These are phyloP conservation scores for Cyclocybe cylindracea DNA, from an alignment of 768 basidiomycete genomes.

Conservation along the genomic window DNA sequence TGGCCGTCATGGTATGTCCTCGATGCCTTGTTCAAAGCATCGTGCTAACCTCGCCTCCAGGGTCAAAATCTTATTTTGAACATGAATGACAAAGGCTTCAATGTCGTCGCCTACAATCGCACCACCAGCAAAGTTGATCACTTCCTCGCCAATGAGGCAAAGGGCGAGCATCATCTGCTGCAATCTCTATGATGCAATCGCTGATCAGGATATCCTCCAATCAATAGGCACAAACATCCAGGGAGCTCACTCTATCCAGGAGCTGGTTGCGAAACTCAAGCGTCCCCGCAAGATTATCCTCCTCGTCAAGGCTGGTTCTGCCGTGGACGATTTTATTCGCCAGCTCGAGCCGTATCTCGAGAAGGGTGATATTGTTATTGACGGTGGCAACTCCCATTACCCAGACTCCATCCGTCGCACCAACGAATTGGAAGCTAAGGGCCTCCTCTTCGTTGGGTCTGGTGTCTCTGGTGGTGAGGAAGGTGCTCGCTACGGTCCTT, in stretches of 20 bases:
- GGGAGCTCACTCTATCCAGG: slow-evolving; percentile 92
- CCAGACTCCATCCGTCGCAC: slow-evolving; percentile 96
- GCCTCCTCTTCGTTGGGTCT: slow-evolving; percentile 95
- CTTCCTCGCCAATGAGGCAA: slow-evolving; percentile 97
- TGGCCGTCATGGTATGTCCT: slow-evolving; percentile 91
- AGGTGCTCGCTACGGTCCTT: slow-evolving; percentile 95
- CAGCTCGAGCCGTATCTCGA: slow-evolving; percentile 91
- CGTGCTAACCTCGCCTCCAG: slow-evolving; percentile 37
- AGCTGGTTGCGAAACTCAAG: slow-evolving; percentile 92
- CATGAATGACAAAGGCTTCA: slow-evolving; percentile 99
- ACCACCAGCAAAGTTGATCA: slow-evolving; percentile 94
- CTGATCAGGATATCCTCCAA: slow-evolving; percentile 12
- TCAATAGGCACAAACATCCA: slow-evolving; percentile 86
- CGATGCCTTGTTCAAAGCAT: slow-evolving; percentile 17
- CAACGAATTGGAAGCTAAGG: slow-evolving; percentile 91
- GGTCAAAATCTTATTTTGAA: slow-evolving; percentile 97
- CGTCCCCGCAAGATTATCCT: slow-evolving; percentile 95
- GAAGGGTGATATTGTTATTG: slow-evolving; percentile 97
- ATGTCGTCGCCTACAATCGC: slow-evolving; percentile 95
- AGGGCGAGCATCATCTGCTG: slow-evolving; percentile 59
- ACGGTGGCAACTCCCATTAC: slow-evolving; percentile 99
- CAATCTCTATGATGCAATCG: slow-evolving; percentile 15
- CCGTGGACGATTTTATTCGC: slow-evolving; percentile 94
- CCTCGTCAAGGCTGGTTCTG: slow-evolving; percentile 96
- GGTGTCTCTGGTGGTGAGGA: slow-evolving; percentile 99